These are phyloP conservation scores for Rhodofomes roseus DNA, from an alignment of 1,284 basidiomycete species.

Conservation along the genomic window DNA sequence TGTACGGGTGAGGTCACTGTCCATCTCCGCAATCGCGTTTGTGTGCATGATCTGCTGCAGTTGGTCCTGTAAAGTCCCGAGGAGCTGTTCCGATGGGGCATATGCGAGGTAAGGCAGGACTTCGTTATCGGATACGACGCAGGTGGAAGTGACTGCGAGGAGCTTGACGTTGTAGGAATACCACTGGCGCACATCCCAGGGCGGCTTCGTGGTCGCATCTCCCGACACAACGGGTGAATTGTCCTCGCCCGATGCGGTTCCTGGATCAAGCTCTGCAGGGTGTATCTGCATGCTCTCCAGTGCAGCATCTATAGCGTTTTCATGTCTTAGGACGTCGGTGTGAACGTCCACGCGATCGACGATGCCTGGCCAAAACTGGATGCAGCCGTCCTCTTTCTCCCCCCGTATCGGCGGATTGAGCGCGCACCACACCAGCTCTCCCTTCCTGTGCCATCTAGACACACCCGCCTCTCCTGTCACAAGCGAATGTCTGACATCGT, in stretches of 20 bases:
- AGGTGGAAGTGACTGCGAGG: constrained; percentile 48
- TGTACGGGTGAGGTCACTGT: constrained; percentile 38
- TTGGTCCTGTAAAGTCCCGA: constrained; percentile 41
- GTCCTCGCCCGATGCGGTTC: neutral
- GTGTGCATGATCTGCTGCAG: constrained; percentile 14
- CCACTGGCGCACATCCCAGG: constrained; percentile 57
- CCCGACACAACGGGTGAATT: constrained; percentile 5
- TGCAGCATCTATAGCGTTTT: neutral
- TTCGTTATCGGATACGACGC: constrained; percentile 45
- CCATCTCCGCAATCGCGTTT: constrained; percentile 39
- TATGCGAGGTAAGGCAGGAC: constrained; percentile 72
- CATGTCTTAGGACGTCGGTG: constrained; percentile 18
- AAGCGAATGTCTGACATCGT: constrained; percentile 53
- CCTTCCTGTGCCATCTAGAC: constrained; percentile 58
- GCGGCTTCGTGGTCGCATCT: constrained; percentile 21
- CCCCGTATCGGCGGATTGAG: constrained; percentile 48
- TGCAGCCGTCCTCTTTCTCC: constrained; percentile 35
- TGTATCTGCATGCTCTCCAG: neutral
- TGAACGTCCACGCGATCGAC: constrained; percentile 57
- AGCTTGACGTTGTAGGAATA: constrained; percentile 61
- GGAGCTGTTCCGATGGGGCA: constrained; percentile 45
- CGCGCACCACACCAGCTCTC: constrained; percentile 73
- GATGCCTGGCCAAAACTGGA: constrained; percentile 70
- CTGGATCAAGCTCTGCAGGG: neutral
- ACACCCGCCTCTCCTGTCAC: constrained; percentile 35